Percentiles rank a stretch among this genome's conserved stretches.
phyloP scores from a whole-genome alignment of 352 stramenopile species.

The Phytopythium mirpurense region DNA sequence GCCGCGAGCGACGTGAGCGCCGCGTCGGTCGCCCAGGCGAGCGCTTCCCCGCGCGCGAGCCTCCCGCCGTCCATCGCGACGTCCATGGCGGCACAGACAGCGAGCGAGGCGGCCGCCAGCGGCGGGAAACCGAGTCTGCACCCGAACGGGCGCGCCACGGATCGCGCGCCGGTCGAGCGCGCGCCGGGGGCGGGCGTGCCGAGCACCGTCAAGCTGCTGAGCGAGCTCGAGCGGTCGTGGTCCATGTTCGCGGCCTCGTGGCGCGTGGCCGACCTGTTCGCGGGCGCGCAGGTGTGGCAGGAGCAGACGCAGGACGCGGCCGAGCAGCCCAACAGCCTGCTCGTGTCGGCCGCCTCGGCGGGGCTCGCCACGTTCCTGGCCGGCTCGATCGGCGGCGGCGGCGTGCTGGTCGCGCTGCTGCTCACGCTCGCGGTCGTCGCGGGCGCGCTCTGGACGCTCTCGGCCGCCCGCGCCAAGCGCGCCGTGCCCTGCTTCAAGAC shows the following conservation, averaged over 20 bases:
- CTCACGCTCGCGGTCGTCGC: slow-evolving; percentile 40
- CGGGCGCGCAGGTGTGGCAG: slow-evolving; percentile 64
- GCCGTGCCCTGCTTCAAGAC: slow-evolving; percentile 67
- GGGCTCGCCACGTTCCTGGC: slow-evolving; percentile 59
- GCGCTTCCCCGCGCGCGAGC: slow-evolving; percentile 1
- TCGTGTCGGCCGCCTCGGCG: slow-evolving; percentile 48
- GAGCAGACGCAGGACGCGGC: slow-evolving; percentile 22
- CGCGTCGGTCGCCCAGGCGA: too few species aligned
- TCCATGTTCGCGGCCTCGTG: slow-evolving; percentile 65
- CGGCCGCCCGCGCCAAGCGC: slow-evolving; percentile 25
- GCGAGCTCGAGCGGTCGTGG: slow-evolving; percentile 66
- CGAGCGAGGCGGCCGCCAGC: neutral
- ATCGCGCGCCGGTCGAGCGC: slow-evolving; percentile 6
- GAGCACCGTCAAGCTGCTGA: slow-evolving; percentile 61
- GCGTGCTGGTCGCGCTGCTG: slow-evolving; percentile 38
- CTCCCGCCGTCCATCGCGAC: slow-evolving; percentile 5
- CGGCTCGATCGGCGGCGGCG: slow-evolving; percentile 57
- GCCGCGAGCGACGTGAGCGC: slow-evolving; percentile 1
- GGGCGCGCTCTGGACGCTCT: slow-evolving; percentile 52
- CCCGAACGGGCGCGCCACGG: slow-evolving; percentile 2
- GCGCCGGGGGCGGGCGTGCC: slow-evolving; percentile 26
- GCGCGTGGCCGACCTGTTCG: slow-evolving; percentile 65
- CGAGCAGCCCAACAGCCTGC: slow-evolving; percentile 55
- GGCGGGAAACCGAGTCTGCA: slow-evolving; percentile 11
- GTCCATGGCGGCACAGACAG: slow-evolving; percentile 1